phyloP scores from a whole-genome alignment of 2,329 filamentous ascomycete species.

The Periconia sp. region DNA sequence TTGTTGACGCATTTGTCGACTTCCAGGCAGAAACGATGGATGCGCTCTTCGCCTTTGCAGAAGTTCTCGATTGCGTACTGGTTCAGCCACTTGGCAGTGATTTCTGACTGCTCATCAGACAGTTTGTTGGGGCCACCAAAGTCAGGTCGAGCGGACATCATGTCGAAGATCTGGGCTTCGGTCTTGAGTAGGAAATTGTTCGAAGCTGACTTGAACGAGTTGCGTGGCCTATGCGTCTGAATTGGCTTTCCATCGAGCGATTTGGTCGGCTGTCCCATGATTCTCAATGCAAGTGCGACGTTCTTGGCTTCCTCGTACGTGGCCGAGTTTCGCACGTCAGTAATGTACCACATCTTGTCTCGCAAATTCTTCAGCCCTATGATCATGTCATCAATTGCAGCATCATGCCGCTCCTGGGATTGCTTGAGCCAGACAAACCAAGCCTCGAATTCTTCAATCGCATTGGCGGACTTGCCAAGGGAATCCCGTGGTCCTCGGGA shows the following conservation, averaged over 20 bases:
- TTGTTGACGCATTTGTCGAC: slow-evolving; percentile 85
- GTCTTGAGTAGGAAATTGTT: slow-evolving; percentile 75
- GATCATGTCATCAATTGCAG: slow-evolving; percentile 76
- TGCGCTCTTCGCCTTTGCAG: slow-evolving; percentile 91
- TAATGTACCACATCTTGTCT: slow-evolving; percentile 99
- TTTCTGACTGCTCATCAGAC: slow-evolving; percentile 91
- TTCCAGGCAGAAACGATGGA: slow-evolving; percentile 92
- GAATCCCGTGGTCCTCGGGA: slow-evolving; percentile 73
- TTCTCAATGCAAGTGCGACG: slow-evolving; percentile 85
- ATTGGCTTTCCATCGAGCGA: slow-evolving; percentile 47
- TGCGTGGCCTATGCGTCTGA: slow-evolving; percentile 48
- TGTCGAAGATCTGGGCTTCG: slow-evolving; percentile 84
- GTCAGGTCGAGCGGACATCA: slow-evolving; percentile 80
- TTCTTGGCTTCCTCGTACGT: slow-evolving; percentile 87
- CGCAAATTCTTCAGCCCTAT: slow-evolving; percentile 74
- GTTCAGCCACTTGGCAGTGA: slow-evolving; percentile 82
- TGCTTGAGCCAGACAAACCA: slow-evolving; percentile 86
- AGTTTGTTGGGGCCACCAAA: slow-evolving; percentile 94
- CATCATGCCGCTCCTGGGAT: slow-evolving; percentile 78
- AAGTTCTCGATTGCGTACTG: slow-evolving; percentile 88
- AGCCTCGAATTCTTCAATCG: slow-evolving; percentile 78
- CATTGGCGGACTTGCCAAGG: slow-evolving; percentile 71
- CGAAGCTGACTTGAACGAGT: slow-evolving; percentile 53
- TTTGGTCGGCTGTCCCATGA: slow-evolving; percentile 72
- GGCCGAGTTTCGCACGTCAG: slow-evolving; percentile 87